These are phyloP conservation scores for Lachancea sp. DNA, from an alignment of 805 yeast genomes.

Conservation along the genomic window DNA sequence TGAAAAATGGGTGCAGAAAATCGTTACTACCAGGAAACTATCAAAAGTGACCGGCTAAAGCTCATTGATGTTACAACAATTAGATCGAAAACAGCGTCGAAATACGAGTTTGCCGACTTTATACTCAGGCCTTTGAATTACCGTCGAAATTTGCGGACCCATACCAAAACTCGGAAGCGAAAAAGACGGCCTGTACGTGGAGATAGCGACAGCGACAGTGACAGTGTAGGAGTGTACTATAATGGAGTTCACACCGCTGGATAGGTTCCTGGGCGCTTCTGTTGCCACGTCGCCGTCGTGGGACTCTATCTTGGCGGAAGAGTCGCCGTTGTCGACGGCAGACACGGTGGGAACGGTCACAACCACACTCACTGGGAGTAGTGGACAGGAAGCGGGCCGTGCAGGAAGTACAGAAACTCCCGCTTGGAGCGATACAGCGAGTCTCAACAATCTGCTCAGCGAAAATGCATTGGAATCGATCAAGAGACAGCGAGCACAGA, in stretches of 20 bases:
- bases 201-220: background rate
- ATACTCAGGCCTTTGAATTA: background rate
- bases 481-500: constrained; percentile 23
- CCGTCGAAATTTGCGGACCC: background rate
- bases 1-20: constrained; percentile 10
- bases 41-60: background rate
- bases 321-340: constrained; percentile 7
- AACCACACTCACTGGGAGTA: constrained; percentile 4
- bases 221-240: background rate
- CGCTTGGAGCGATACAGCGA: constrained; percentile 6
- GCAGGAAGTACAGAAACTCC: constrained; percentile 2
- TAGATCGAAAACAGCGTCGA: background rate
- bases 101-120: background rate
- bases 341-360: constrained; percentile 6
- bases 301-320: constrained; percentile 6
- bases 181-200: background rate
- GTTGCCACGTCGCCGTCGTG: constrained; percentile 8
- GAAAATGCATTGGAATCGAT: constrained; percentile 18
- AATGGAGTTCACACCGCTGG: constrained; percentile 9
- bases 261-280: constrained; percentile 7
- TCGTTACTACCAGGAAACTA: background rate
- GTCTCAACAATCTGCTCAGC: constrained; percentile 12
- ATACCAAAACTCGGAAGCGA: background rate
- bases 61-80: background rate
- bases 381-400: background rate